Percentiles rank a stretch among this genome's conserved stretches.
These are phyloP conservation scores for Coffea canephora DNA, from an alignment of 257 asterid genomes.

Conservation along the genomic window DNA sequence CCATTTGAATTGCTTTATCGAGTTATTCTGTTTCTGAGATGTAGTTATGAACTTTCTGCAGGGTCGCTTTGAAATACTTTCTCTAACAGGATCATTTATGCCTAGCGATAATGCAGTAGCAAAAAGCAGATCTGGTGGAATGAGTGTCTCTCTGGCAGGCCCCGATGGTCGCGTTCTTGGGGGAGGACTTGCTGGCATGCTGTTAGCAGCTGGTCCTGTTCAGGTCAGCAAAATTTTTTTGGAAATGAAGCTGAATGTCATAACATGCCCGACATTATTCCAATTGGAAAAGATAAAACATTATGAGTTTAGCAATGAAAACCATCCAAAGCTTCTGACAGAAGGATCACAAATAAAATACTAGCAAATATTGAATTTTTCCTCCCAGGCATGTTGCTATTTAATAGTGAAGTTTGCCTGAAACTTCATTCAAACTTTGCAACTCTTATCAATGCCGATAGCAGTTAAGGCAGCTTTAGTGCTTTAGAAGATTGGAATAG, in stretches of 20 bases:
- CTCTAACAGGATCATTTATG: constrained; percentile 76
- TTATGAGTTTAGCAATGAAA: neutral
- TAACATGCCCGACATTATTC: neutral
- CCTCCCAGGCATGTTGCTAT: neutral
- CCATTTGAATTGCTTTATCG: neutral
- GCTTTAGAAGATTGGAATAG: neutral
- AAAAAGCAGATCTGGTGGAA: constrained; percentile 86
- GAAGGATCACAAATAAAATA: neutral
- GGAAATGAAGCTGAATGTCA: neutral
- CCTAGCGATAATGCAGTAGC: constrained; percentile 73
- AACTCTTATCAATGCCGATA: neutral
- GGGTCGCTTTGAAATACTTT: constrained; percentile 86
- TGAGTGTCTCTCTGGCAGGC: constrained; percentile 84
- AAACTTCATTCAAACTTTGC: neutral
- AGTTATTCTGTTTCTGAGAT: constrained; percentile 7
- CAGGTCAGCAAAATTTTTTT: constrained; percentile 51
- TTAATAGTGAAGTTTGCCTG: neutral
- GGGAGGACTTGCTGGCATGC: constrained; percentile 93
- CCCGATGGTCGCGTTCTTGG: constrained; percentile 96
- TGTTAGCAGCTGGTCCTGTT: constrained; percentile 77
- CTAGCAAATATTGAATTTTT: neutral
- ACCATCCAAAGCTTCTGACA: neutral
- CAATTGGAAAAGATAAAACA: neutral
- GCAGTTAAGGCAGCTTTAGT: neutral
- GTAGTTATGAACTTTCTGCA: constrained; percentile 28